A percentile compares a stretch with the other conserved stretches of the same genome.
phyloP scores from a whole-genome alignment of 106 monocot species.

The Triglochin maritima region DNA sequence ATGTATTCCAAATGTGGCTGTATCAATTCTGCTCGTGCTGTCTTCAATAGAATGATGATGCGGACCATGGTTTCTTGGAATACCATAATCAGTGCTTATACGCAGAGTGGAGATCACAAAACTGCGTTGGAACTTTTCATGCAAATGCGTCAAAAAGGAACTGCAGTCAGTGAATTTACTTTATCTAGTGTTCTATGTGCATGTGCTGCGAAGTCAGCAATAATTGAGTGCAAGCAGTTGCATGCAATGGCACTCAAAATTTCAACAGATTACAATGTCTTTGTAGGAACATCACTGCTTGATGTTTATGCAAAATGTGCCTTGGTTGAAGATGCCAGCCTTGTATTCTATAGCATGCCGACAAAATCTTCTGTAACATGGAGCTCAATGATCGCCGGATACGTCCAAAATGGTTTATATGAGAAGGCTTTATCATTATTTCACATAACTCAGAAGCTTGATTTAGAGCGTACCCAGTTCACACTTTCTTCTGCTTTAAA shows the following conservation, averaged over 20 bases:
- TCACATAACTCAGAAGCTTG: conserved; percentile 20
- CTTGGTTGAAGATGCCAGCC: conserved; percentile 27
- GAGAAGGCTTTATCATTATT: conserved; percentile 36
- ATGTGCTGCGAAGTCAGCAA: conserved; percentile 25
- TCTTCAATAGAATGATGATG: conserved; percentile 35
- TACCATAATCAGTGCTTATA: conserved; percentile 36
- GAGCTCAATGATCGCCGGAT: conserved; percentile 60
- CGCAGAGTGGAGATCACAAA: conserved; percentile 10
- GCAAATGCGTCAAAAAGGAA: conserved; percentile 22
- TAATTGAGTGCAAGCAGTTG: conserved; percentile 34
- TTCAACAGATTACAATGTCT: conserved; percentile 30
- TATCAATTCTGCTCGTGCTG: conserved; percentile 17
- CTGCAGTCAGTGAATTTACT: conserved; percentile 38
- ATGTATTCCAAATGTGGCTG: conserved; percentile 35
- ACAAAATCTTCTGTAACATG: conserved; percentile 53
- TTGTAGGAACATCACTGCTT: conserved; percentile 45
- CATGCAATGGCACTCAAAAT: conserved; percentile 42
- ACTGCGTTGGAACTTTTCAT: conserved; percentile 27
- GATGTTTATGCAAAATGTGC: conserved; percentile 49
- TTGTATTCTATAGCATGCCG: conserved; percentile 38
- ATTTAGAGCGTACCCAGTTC: conserved; percentile 30
- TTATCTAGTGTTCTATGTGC: conserved; percentile 47
- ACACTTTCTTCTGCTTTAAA: conserved; percentile 42
- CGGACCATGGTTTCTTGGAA: conserved; percentile 49
- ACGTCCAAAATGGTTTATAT: conserved; percentile 41